Percentiles rank a stretch among this genome's conserved stretches.
Conservation (phyloP, 1,139 yeast species). For the Kurtzmaniella quercitrusa region DNA sequence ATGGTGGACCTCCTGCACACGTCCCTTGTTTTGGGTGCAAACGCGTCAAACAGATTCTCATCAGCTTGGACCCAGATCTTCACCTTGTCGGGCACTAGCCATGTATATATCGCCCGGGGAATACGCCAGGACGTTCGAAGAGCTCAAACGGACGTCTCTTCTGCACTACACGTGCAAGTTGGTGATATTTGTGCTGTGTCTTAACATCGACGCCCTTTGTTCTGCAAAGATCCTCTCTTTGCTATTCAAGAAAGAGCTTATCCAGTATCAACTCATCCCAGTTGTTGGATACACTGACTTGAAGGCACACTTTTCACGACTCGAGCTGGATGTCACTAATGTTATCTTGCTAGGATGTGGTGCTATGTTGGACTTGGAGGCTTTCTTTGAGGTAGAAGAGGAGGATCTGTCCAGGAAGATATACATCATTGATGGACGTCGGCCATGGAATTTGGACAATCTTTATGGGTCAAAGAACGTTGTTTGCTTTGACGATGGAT, state of each 20-base stretch:
- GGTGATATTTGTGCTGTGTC: constrained; percentile 84
- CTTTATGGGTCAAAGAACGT: constrained; percentile 80
- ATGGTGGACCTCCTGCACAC: background rate
- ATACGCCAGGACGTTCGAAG: constrained; percentile 55
- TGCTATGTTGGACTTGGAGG: constrained; percentile 84
- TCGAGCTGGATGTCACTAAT: constrained; percentile 76
- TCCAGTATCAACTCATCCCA: constrained; percentile 86
- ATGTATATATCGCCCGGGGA: constrained; percentile 67
- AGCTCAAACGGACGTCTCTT: constrained; percentile 57
- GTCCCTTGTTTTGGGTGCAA: background rate
- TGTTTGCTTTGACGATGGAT: constrained; percentile 85
- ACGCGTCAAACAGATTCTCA: background rate
- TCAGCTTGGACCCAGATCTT: too few relatives aligned
- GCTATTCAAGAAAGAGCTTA: constrained; percentile 71
- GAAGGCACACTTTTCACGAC: constrained; percentile 51
- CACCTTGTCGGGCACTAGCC: background rate
- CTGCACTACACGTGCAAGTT: constrained; percentile 89
- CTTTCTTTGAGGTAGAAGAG: constrained; percentile 65
- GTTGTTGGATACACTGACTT: constrained; percentile 91
- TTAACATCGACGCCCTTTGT: constrained; percentile 89
- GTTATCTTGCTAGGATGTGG: constrained; percentile 90
- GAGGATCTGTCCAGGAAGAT: constrained; percentile 39
- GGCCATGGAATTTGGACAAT: constrained; percentile 97
- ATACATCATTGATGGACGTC: constrained; percentile 83
- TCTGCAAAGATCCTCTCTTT: constrained; percentile 74